These are phyloP conservation scores for Heracleum sosnowskyi DNA, from an alignment of 129 eudicot species.

Conservation along the genomic window DNA sequence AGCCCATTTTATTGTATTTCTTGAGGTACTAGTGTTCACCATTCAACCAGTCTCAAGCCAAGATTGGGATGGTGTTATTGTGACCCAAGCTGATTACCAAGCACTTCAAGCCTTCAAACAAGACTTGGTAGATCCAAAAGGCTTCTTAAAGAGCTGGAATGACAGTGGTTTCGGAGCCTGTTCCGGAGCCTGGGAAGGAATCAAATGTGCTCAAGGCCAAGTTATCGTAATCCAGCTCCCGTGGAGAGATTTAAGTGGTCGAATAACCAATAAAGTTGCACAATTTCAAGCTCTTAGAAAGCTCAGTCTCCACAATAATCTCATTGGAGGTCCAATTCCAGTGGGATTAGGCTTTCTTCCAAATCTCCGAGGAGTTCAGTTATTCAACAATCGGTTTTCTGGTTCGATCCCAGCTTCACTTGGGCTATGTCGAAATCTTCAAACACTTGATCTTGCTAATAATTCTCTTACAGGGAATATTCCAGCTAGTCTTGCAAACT, in stretches of 20 bases:
- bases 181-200: constrained; percentile 87
- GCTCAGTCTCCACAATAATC: constrained; percentile 82
- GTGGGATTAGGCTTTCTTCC: constrained; percentile 63
- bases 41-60: constrained; percentile 9
- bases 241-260: constrained; percentile 78
- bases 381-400: constrained; percentile 58
- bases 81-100: constrained; percentile 27
- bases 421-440: constrained; percentile 67
- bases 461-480: constrained; percentile 62
- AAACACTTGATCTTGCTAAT: constrained; percentile 68
- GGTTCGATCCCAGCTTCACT: constrained; percentile 81
- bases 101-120: constrained; percentile 27
- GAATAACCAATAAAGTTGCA: constrained; percentile 53
- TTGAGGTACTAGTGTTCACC: background rate
- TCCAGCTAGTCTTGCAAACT: constrained; percentile 55
- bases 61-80: constrained; percentile 13
- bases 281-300: constrained; percentile 83
- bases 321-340: constrained; percentile 65
- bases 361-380: constrained; percentile 75
- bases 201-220: constrained; percentile 91
- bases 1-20: background rate
- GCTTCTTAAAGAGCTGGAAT: constrained; percentile 27
- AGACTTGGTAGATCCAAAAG: constrained; percentile 21
- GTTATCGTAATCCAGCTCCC: constrained; percentile 93
- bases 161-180: constrained; percentile 70